phyloP scores from a whole-genome alignment of 129 eudicot genomes.

The Artemisia annua region DNA sequence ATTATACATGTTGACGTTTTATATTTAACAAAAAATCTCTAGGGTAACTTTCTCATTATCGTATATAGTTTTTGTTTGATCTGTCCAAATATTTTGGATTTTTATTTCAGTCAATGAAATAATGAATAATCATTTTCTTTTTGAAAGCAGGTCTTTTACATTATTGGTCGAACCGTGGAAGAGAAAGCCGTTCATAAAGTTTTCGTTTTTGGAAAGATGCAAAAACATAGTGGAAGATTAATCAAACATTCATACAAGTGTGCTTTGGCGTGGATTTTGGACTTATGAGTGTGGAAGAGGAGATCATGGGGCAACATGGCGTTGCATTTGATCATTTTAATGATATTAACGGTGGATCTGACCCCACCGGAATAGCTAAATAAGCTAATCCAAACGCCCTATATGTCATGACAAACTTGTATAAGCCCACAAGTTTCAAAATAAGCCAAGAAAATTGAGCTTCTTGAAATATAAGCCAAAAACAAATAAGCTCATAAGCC shows the following conservation, averaged over 20 bases:
- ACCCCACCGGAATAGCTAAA: slow-evolving; percentile 34
- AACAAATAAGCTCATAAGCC: too few relatives aligned
- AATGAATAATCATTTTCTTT: not conserved
- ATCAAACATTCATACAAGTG: slow-evolving; percentile 12
- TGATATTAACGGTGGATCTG: slow-evolving; percentile 46
- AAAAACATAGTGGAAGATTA: slow-evolving; percentile 3
- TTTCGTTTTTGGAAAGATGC: slow-evolving; percentile 22
- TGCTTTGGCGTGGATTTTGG: slow-evolving; percentile 43
- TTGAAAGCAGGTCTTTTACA: not conserved
- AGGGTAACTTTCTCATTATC: slow-evolving; percentile 5
- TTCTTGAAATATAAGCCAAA: too few relatives aligned
- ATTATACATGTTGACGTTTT: slow-evolving; percentile 2
- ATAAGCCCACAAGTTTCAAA: too few relatives aligned
- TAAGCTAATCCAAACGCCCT: too few relatives aligned
- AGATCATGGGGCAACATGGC: slow-evolving; percentile 56
- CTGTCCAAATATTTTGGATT: not conserved
- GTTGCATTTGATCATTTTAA: slow-evolving; percentile 45
- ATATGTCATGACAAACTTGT: too few relatives aligned
- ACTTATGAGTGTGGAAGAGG: slow-evolving; percentile 43
- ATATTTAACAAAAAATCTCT: not conserved
- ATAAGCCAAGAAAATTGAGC: too few relatives aligned
- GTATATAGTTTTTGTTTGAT: slow-evolving; percentile 15
- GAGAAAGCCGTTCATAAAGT: slow-evolving; percentile 15
- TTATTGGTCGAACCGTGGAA: not conserved
- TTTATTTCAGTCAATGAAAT: not conserved